Conservation (phyloP, 2,329 filamentous ascomycete species). For the Penicillium olsonii region DNA sequence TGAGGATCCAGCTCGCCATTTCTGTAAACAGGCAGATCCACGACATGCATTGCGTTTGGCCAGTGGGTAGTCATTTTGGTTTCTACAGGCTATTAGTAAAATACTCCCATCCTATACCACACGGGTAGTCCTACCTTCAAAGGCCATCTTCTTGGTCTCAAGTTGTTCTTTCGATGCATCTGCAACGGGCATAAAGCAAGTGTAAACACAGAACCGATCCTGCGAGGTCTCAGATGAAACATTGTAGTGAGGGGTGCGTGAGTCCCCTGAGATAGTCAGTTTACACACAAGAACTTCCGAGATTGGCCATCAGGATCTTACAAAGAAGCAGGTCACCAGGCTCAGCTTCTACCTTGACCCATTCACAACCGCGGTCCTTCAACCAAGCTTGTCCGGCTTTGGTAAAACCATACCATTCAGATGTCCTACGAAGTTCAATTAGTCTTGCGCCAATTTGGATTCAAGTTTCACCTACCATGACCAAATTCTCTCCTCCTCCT, state of each 20-base stretch:
- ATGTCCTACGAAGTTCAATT: slow-evolving; percentile 4
- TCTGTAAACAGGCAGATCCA: slow-evolving; percentile 18
- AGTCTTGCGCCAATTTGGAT: no score
- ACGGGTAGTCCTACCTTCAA: slow-evolving; percentile 24
- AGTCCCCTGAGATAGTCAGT: slow-evolving; percentile 27
- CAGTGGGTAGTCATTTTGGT: slow-evolving; percentile 46
- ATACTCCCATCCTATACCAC: not conserved
- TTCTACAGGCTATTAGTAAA: slow-evolving; percentile 2
- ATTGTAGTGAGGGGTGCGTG: slow-evolving; percentile 42
- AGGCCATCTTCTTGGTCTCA: slow-evolving; percentile 45
- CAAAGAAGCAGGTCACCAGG: slow-evolving; percentile 49
- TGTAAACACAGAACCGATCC: slow-evolving; percentile 40
- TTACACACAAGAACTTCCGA: not conserved
- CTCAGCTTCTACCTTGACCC: slow-evolving; percentile 42
- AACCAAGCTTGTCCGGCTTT: slow-evolving; percentile 34
- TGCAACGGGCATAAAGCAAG: slow-evolving; percentile 45
- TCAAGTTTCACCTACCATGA: slow-evolving; percentile 27
- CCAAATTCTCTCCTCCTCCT: slow-evolving; percentile 26
- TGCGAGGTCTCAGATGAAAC: slow-evolving; percentile 32
- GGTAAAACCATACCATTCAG: slow-evolving; percentile 34
- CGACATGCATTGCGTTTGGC: slow-evolving; percentile 25
- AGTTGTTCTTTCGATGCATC: slow-evolving; percentile 44
- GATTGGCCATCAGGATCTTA: not conserved
- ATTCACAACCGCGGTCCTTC: slow-evolving; percentile 24
- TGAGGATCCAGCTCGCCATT: slow-evolving; percentile 21